Evolutionary conservation across 257 asterid species (phyloP).

Genomic region (Fraxinus americana): DNA sequence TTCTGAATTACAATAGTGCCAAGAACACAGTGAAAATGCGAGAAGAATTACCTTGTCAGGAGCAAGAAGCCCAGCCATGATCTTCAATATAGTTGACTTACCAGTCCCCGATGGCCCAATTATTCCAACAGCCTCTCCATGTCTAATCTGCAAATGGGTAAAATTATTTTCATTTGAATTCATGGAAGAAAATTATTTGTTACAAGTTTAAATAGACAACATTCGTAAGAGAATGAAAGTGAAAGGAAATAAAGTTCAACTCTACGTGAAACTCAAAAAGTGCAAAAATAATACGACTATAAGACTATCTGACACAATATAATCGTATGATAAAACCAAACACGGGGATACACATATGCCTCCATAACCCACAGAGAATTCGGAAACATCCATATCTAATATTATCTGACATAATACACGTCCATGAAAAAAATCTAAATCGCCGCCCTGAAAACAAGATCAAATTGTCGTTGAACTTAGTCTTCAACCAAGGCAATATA

Average conservation of each 20-base stretch:
- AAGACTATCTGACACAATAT: not conserved
- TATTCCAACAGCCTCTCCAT: constrained; percentile 98
- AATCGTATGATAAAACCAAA: too few relatives aligned
- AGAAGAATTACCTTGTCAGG: constrained; percentile 80
- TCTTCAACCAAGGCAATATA: not conserved
- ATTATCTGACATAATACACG: too few relatives aligned
- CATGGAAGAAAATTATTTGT: constrained; percentile 21
- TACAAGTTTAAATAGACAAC: not conserved
- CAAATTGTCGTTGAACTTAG: too few relatives aligned
- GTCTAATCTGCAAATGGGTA: constrained; percentile 72
- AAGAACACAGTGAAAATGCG: not conserved
- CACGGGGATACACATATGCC: too few relatives aligned
- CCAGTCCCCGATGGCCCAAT: constrained; percentile 99
- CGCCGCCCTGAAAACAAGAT: too few relatives aligned
- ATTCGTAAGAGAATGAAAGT: not conserved
- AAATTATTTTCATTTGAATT: constrained; percentile 7
- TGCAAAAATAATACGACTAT: too few relatives aligned
- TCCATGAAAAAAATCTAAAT: too few relatives aligned
- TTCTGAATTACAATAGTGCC: not conserved
- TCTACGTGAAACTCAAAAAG: not conserved
- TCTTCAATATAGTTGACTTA: constrained; percentile 91
- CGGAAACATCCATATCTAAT: too few relatives aligned
- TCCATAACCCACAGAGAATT: too few relatives aligned
- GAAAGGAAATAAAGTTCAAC: not conserved
- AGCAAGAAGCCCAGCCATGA: constrained; percentile 98